phyloP scores from a whole-genome alignment of 176 grass and related monocot genomes.

The Lolium multiflorum region DNA sequence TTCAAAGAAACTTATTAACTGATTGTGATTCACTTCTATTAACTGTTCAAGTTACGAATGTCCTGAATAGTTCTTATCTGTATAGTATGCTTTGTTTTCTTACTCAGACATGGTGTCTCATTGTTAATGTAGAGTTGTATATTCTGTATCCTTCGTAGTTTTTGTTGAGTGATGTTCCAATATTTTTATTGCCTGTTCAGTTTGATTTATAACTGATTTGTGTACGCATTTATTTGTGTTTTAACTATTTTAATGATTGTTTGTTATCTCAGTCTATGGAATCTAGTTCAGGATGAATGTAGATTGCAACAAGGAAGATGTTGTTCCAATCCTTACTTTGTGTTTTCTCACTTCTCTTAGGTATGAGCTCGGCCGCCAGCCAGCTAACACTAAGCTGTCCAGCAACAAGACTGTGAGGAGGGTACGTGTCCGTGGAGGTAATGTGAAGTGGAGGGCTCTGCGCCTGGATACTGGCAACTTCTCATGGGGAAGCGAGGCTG shows the following conservation, averaged over 20 bases:
- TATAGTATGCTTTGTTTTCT: neutral
- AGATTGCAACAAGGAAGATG: neutral
- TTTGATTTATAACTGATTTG: neutral
- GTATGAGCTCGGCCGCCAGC: conserved; percentile 60
- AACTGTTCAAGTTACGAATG: too few relatives aligned
- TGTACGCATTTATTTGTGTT: neutral
- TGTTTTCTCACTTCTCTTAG: neutral
- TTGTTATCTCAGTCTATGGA: neutral
- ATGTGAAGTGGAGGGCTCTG: conserved; percentile 57
- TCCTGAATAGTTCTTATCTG: neutral
- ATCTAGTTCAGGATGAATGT: neutral
- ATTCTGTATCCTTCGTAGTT: neutral
- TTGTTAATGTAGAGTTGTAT: neutral
- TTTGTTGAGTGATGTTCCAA: neutral
- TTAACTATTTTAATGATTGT: neutral
- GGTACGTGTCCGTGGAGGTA: conserved; percentile 53
- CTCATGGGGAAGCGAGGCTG: conserved; percentile 54
- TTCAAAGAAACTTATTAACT: neutral
- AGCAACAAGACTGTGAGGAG: conserved; percentile 60
- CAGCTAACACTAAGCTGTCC: conserved; percentile 49
- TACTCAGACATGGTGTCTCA: neutral
- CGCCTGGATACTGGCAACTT: conserved; percentile 55
- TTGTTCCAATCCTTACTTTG: neutral
- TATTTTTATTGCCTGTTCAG: neutral
- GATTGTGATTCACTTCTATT: too few relatives aligned